Base-by-base conservation (phyloP, 805 yeast species). In the Barnettozyma salicaria region DNA sequence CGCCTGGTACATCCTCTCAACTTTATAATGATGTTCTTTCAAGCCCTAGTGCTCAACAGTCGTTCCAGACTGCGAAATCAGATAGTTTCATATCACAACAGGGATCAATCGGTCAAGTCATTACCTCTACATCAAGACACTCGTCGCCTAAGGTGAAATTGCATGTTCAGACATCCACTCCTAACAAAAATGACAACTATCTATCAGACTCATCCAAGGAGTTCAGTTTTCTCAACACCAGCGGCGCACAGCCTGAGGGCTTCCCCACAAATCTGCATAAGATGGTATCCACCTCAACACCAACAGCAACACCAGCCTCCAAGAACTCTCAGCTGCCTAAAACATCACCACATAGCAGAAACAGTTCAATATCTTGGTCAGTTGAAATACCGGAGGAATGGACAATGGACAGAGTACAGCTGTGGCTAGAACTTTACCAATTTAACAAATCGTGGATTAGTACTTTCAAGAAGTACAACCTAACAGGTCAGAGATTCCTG, bases 401-500 rank as follows among this genome's bases (percentile, higher is more conserved):
- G 96, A 75, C 80, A 2, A 61, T 72, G 44, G 75, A 70, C n/a
- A 67, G 82, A 36, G 89, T 87, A 1, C 41, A 68, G 0, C 55
- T 62, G 32, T 88, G 95, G 94, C 65, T 88, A 19, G 78, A 71
- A 7, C 48, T 58, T n/a, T 70, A 87, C 54, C 68, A 72, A 16
- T 88, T 88, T 59, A 80, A 81, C 46, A 72, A 69, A 4, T 64
- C 79, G 11, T 88, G 96, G 96, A 64, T 72, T n/a, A 72, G 66
- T 5, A 70, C 78, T 13, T 82, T 88, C 57, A 61, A 62, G 27
- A 66, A 67, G 29, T 67, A 76, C 42, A 73, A 74, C 34, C 64
- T 88, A 3, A 62, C 68, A 8, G 87, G 88, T 1, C 70, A 74
- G 31, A 63, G 70, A 19, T 87, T 88, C 49, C 57, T 87, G 18